Evolutionary conservation across 208 protist species (phyloP).

Genomic region (Trypanosoma mega): DNA sequence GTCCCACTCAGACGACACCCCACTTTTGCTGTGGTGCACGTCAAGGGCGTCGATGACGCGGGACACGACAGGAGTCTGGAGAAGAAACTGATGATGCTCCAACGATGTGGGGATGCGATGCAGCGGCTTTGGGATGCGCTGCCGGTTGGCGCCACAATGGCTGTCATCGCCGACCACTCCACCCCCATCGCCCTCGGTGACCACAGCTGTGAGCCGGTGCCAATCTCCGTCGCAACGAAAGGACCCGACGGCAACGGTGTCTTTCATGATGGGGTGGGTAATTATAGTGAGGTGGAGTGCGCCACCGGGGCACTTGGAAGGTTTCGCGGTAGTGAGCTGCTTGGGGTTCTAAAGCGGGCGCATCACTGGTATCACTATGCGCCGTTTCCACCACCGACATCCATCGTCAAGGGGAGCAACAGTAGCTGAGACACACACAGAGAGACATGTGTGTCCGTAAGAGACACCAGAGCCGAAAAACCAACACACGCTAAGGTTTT

Average conservation of each 20-base stretch:
- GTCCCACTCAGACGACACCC: constrained; percentile 3
- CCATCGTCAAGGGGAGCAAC: background rate
- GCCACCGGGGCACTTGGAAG: constrained; percentile 34
- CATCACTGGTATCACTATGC: constrained; percentile 58
- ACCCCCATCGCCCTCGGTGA: constrained; percentile 58
- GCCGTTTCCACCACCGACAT: constrained; percentile 1
- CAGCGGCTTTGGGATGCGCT: constrained; percentile 45
- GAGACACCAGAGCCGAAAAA: too few relatives aligned
- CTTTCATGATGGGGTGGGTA: constrained; percentile 36
- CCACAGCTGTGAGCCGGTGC: constrained; percentile 73
- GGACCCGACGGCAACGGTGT: background rate
- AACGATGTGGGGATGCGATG: constrained; percentile 45
- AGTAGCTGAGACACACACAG: background rate
- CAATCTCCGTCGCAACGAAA: constrained; percentile 58
- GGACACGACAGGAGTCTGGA: constrained; percentile 51
- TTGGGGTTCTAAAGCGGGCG: constrained; percentile 52
- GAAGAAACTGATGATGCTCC: constrained; percentile 52
- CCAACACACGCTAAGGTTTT: background rate
- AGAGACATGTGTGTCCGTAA: background rate
- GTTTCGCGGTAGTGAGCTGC: constrained; percentile 49
- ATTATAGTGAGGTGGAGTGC: constrained; percentile 56
- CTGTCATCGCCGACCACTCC: constrained; percentile 62
- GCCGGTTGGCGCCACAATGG: constrained; percentile 47
- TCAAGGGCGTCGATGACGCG: constrained; percentile 76
- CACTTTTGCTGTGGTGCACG: constrained; percentile 67